These are phyloP conservation scores for Leishmania turanica DNA, from an alignment of 208 protist species.

Conservation along the genomic window DNA sequence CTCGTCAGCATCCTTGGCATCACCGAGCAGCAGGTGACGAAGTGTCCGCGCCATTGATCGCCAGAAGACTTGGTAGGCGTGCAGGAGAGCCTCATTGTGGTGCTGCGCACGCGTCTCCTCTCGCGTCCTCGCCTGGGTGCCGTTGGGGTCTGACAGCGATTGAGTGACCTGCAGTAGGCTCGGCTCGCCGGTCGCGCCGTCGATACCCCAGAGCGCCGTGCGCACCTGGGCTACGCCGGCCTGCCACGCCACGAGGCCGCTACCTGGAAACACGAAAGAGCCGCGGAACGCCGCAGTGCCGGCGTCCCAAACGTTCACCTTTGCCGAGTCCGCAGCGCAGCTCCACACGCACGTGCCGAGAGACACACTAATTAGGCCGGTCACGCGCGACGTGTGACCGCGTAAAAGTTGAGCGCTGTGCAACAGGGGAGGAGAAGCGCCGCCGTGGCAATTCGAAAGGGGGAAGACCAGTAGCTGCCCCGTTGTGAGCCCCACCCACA, in stretches of 20 bases:
- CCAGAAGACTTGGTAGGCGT: slow-evolving; percentile 14
- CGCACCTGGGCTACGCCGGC: slow-evolving; percentile 14
- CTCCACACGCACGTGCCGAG: slow-evolving; percentile 58
- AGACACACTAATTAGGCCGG: slow-evolving; percentile 40
- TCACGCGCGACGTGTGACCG: slow-evolving; percentile 33
- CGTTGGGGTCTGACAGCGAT: slow-evolving; percentile 2
- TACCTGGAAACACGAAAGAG: slow-evolving; percentile 54
- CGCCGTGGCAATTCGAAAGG: background rate
- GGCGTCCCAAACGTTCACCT: slow-evolving; percentile 59
- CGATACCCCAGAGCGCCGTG: slow-evolving; percentile 50
- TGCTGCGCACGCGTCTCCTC: background rate
- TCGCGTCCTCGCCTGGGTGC: background rate
- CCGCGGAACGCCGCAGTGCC: slow-evolving; percentile 30
- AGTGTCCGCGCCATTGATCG: background rate
- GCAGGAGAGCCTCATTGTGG: background rate
- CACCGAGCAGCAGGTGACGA: background rate
- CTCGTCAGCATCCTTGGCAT: background rate
- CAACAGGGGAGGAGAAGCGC: background rate
- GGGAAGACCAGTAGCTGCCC: slow-evolving; percentile 44
- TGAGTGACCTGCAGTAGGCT: slow-evolving; percentile 17
- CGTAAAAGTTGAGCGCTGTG: background rate
- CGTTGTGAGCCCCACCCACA: slow-evolving; percentile 59
- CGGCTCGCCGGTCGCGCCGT: slow-evolving; percentile 22
- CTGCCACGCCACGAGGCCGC: slow-evolving; percentile 16
- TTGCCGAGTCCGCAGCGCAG: slow-evolving; percentile 34